These are phyloP conservation scores for Diddensiella caesifluorescens DNA, from an alignment of 805 yeast genomes.

Conservation along the genomic window DNA sequence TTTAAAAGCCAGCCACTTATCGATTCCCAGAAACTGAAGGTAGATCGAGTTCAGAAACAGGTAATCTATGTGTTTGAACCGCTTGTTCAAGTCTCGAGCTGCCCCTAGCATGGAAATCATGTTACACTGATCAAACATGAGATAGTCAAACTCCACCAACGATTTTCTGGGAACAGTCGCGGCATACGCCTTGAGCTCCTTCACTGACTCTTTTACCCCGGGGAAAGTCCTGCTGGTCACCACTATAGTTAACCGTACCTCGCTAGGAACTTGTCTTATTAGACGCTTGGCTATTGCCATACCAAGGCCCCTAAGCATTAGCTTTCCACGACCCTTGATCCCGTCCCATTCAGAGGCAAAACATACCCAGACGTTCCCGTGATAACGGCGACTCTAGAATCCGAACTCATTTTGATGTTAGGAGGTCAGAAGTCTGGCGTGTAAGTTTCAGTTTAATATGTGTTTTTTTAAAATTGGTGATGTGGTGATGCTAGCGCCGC, in stretches of 20 bases:
- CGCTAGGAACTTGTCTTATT: slow-evolving; percentile 51
- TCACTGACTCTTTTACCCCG: slow-evolving; percentile 71
- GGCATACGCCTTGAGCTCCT: slow-evolving; percentile 37
- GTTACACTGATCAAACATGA: slow-evolving; percentile 81
- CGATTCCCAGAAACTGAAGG: slow-evolving; percentile 79
- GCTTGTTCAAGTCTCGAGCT: slow-evolving; percentile 58
- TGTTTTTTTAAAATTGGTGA: too few species aligned
- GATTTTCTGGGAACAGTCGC: slow-evolving; percentile 34
- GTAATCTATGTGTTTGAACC: slow-evolving; percentile 66
- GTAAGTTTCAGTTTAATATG: too few species aligned
- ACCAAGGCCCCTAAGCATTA: slow-evolving; percentile 60
- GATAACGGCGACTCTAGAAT: slow-evolving; percentile 33
- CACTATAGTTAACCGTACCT: slow-evolving; percentile 62
- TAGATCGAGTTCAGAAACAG: slow-evolving; percentile 86
- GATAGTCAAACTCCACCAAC: slow-evolving; percentile 75
- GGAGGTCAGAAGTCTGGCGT: too few species aligned
- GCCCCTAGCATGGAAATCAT: slow-evolving; percentile 83
- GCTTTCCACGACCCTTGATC: background rate
- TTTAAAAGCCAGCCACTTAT: slow-evolving; percentile 72
- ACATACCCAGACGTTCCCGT: slow-evolving; percentile 38
- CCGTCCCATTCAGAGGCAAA: background rate
- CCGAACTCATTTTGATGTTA: slow-evolving; percentile 8
- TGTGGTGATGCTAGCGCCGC: too few species aligned
- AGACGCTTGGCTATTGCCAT: slow-evolving; percentile 78
- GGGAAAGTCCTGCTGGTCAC: slow-evolving; percentile 89